Conservation (phyloP, 305 asterid species). For the Caryopteris hybrid region DNA sequence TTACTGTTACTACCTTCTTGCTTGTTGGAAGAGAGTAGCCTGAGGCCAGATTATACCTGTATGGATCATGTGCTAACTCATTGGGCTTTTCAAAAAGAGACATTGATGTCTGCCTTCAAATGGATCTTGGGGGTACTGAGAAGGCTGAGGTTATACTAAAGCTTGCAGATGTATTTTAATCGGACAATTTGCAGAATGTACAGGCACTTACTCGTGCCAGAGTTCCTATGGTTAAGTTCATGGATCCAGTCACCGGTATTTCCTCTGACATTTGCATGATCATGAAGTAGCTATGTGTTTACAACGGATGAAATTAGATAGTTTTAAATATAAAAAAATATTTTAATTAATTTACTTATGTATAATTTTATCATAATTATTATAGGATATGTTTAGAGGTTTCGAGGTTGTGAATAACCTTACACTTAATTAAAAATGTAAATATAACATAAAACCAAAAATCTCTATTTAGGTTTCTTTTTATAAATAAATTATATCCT, state of each 20-base stretch:
- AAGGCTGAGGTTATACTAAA: constrained; percentile 72
- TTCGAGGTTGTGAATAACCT: too few species aligned
- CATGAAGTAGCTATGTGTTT: too few species aligned
- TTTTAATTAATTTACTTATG: too few species aligned
- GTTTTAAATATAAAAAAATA: too few species aligned
- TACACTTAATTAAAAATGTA: too few species aligned
- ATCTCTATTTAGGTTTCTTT: too few species aligned
- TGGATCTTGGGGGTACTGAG: constrained; percentile 49
- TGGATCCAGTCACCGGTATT: constrained; percentile 91
- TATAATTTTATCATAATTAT: too few species aligned
- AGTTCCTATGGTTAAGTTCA: constrained; percentile 94
- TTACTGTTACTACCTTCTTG: too few species aligned
- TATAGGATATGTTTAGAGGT: too few species aligned
- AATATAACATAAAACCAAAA: too few species aligned
- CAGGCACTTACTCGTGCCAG: constrained; percentile 97
- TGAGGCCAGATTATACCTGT: constrained; percentile 65
- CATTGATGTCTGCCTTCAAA: constrained; percentile 79
- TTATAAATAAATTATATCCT: too few species aligned
- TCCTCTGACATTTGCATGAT: constrained; percentile 88
- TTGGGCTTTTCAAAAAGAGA: constrained; percentile 93
- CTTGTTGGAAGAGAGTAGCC: constrained; percentile 83
- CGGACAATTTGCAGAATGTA: constrained; percentile 75
- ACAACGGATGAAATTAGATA: too few species aligned
- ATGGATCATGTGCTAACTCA: constrained; percentile 97
- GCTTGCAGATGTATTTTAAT: constrained; percentile 77